Evolutionary conservation across 805 yeast species (phyloP), one percentile per base, ranked within the genome.

Genomic region (Metschnikowia lochheadii): DNA sequence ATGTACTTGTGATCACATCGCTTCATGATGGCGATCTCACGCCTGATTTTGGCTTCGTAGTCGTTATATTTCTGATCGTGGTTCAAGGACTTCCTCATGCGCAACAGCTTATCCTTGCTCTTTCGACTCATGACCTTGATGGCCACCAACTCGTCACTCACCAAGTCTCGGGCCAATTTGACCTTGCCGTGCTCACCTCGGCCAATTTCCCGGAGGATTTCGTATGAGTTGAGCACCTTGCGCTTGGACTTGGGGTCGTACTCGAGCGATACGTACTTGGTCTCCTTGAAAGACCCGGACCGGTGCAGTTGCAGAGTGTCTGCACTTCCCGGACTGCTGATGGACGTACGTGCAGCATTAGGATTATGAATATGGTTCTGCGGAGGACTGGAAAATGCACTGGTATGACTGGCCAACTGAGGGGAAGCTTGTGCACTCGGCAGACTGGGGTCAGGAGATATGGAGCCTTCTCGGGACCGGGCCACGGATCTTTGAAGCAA

Each of bases 111-210:
- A 37, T 69, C 72, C 53, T 66, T 72, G 33, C 67, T 60, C 46
- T 81, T 81, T 49, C 97, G 77, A 68, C 89, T 91, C 40, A 94
- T 89, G 46, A 94, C 88, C 65, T 94, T 94, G 49, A 94, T 90
- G 3, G 99, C 99, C n/a, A 89, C 96, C 32, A 81, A 72, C 56
- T 79, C 83, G 41, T 78, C 74, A 5, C 77, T 67, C n/a, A 79
- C 75, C 49, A 84, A 67, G 63, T 91, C 92, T 52, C 80, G 80
- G 0, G 96, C 99, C 17, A 94, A 76, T 65, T 94, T 94, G 40
- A 94, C 99, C 66, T 89, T 92, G n/a, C 99, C 98, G 68, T 92
- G 98, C 66, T 91, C 96, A n/a, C 99, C 99, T 34, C 87, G 77
- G 10, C 99, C 99, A 29, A 94, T 75, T 69, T 91, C 97, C 23